A percentile compares a stretch with the other conserved stretches of the same genome.
Conservation (phyloP, 805 yeast genomes). For the Kuraishia ogatae region DNA sequence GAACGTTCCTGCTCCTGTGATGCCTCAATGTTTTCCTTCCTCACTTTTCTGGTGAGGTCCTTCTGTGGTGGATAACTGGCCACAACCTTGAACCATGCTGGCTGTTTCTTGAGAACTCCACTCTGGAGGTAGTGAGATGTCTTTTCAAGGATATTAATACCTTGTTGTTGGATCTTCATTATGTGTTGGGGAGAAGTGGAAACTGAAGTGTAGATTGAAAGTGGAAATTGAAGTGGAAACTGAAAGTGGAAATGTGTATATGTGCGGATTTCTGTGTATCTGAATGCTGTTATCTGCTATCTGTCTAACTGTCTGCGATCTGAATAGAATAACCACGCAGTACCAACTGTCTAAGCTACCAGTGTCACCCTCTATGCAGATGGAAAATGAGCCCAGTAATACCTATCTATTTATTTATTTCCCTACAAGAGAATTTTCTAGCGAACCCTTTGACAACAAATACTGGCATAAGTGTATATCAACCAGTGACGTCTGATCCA, state of each 20-base stretch:
- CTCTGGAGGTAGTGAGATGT: constrained; percentile 69
- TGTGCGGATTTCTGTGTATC: not conserved
- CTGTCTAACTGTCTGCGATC: too few relatives aligned
- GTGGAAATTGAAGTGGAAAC: too few relatives aligned
- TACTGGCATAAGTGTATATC: not conserved
- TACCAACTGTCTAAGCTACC: too few relatives aligned
- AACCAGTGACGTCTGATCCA: not conserved
- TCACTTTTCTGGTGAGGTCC: constrained; percentile 37
- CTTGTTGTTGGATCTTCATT: constrained; percentile 72
- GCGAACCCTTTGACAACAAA: too few relatives aligned
- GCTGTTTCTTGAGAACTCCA: constrained; percentile 63
- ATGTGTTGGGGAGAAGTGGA: not conserved
- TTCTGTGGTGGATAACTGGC: constrained; percentile 74
- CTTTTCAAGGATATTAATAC: constrained; percentile 69
- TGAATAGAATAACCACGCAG: not conserved
- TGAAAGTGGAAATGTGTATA: too few relatives aligned
- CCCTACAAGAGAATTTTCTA: too few relatives aligned
- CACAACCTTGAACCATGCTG: constrained; percentile 86
- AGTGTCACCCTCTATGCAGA: too few relatives aligned
- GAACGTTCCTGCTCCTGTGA: constrained; percentile 12
- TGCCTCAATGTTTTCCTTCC: constrained; percentile 13
- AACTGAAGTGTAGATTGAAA: too few relatives aligned
- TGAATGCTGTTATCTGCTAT: too few relatives aligned
- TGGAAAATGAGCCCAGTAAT: too few relatives aligned
- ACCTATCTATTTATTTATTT: too few relatives aligned